A percentile compares a stretch with the other conserved stretches of the same genome.
These are phyloP conservation scores for Lecanicillium sp. DNA, from an alignment of 2,329 filamentous ascomycete species.

Conservation along the genomic window DNA sequence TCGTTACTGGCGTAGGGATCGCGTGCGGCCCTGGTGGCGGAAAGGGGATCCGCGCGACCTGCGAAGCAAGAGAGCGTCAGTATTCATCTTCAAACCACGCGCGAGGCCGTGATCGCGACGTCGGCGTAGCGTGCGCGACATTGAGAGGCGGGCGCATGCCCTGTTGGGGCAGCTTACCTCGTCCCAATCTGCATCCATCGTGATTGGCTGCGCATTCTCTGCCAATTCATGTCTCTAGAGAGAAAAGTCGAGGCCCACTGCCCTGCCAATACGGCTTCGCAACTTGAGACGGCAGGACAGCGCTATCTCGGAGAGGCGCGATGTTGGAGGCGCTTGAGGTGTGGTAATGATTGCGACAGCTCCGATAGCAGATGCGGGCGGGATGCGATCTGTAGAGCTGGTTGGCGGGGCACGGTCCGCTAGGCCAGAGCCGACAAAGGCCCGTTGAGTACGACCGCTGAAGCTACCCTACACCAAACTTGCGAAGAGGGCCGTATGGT, in stretches of 20 bases:
- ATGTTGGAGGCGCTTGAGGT: background rate
- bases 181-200: slow-evolving; percentile 63
- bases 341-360: slow-evolving; percentile 2
- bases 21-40: slow-evolving; percentile 67
- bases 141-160: slow-evolving; percentile 6
- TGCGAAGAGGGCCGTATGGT: no score
- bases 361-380: slow-evolving; percentile 5
- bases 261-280: slow-evolving; percentile 1
- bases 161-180: slow-evolving; percentile 39
- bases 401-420: background rate
- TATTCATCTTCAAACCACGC: slow-evolving; percentile 4
- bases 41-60: slow-evolving; percentile 77
- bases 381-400: slow-evolving; percentile 2
- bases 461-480: no score
- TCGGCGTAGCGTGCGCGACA: slow-evolving; percentile 14
- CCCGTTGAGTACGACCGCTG: no score
- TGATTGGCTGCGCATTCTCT: slow-evolving; percentile 30
- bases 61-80: slow-evolving; percentile 7
- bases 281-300: background rate
- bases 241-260: slow-evolving; percentile 5
- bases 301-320: background rate
- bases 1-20: slow-evolving; percentile 63
- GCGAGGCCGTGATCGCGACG: slow-evolving; percentile 3
- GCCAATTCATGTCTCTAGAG: slow-evolving; percentile 22
- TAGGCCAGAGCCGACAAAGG: no score